A percentile compares a stretch with the other conserved stretches of the same genome.
Evolutionary conservation across 2,329 filamentous ascomycete genomes (phyloP).

Genomic region (Pyrenochaeta sp.): DNA sequence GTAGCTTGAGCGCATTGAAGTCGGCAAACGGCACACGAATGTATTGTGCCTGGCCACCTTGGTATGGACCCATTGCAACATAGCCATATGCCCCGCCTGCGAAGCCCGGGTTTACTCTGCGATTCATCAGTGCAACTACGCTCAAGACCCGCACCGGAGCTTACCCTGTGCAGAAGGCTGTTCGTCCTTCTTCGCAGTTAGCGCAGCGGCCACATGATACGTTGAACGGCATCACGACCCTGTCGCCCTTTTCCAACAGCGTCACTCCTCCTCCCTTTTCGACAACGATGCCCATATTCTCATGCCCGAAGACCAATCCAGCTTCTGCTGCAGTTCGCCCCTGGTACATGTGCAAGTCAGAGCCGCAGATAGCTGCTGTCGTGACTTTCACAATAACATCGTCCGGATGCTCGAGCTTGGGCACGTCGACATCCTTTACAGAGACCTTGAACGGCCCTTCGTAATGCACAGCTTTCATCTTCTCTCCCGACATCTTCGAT

Average conservation of each 20-base stretch:
- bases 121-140: slow-evolving; percentile 4
- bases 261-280: slow-evolving; percentile 67
- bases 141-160: not conserved
- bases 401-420: slow-evolving; percentile 69
- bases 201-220: slow-evolving; percentile 66
- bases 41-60: slow-evolving; percentile 69
- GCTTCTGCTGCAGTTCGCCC: slow-evolving; percentile 69
- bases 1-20: slow-evolving; percentile 71
- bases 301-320: slow-evolving; percentile 70
- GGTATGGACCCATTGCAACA: slow-evolving; percentile 67
- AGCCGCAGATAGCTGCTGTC: slow-evolving; percentile 68
- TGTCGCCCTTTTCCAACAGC: slow-evolving; percentile 68
- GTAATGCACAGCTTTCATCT: slow-evolving; percentile 71
- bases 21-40: slow-evolving; percentile 72
- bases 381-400: slow-evolving; percentile 72
- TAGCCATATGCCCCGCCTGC: slow-evolving; percentile 69
- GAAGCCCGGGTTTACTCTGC: slow-evolving; percentile 65
- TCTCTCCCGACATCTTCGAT: slow-evolving; percentile 28
- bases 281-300: slow-evolving; percentile 68
- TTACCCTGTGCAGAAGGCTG: slow-evolving; percentile 70
- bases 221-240: slow-evolving; percentile 72
- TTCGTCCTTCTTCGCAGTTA: slow-evolving; percentile 71
- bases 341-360: slow-evolving; percentile 68
- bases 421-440: slow-evolving; percentile 67
- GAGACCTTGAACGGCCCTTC: slow-evolving; percentile 69